Conservation (phyloP, 495 filamentous ascomycete genomes). For the Neurospora cerealis region DNA sequence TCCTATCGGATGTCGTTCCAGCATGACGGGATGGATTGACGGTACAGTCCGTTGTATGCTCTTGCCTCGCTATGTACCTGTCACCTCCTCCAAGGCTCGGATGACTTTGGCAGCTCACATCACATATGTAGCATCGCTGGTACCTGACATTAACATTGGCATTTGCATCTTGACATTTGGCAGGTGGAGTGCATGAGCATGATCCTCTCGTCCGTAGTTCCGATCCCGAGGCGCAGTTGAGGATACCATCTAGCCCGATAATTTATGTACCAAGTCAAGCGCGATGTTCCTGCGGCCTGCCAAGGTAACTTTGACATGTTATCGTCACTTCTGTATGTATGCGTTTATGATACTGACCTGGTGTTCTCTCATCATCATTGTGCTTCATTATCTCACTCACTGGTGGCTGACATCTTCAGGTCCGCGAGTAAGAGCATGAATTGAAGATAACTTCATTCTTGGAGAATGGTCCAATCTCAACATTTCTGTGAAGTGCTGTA, state of each 20-base stretch:
- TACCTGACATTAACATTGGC: not conserved
- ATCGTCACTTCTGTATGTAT: not conserved
- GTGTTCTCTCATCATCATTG: not conserved
- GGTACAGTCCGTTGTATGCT: not conserved
- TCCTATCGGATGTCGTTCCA: not conserved
- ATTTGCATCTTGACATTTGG: not conserved
- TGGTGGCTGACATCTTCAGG: not conserved
- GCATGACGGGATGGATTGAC: not conserved
- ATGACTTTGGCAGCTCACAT: not conserved
- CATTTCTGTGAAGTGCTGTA: not conserved
- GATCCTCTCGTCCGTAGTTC: not conserved
- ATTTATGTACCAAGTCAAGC: not conserved
- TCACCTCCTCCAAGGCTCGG: not conserved
- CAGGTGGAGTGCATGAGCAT: not conserved
- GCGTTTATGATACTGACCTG: not conserved
- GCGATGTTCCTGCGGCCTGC: not conserved
- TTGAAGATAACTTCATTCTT: not conserved
- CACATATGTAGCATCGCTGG: not conserved
- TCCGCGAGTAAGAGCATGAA: not conserved
- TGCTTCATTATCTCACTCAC: not conserved
- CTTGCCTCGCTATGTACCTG: not conserved
- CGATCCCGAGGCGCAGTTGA: not conserved
- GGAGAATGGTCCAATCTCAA: not conserved
- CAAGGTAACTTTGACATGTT: not conserved
- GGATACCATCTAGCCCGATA: not conserved